Base-by-base conservation (phyloP, 306 rosid genomes). In the Trifolium pratense region DNA sequence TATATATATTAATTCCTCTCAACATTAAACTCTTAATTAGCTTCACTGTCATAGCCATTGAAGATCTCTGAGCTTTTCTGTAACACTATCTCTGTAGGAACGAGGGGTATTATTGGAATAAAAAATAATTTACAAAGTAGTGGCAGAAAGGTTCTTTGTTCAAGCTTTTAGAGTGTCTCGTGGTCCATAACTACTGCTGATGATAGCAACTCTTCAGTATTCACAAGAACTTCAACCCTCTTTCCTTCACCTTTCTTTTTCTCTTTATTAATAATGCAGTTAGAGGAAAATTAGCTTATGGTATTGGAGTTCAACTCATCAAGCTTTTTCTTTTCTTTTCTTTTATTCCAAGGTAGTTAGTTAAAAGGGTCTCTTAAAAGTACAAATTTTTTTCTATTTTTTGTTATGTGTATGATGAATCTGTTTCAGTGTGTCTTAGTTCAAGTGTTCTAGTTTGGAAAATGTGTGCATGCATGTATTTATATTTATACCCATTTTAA, bases 111-210 rank as follows among this genome's bases (percentile, higher is more conserved):
- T 63, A 43, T 60, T 73, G 80, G 82, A 73, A 75, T 72, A 17
- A 59, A 7, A 37, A 16, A 37, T 17, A 56, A 26, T 2, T 7
- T 23, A 56, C 37, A 31, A 16, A 17, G 68, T 31, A 32, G 62
- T 59, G 66, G 42, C 66, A 63, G 48, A 37, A 63, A 63, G 66
- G 68, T 91, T 59, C 66, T 49, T 49, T 16, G 49, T 43, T 12
- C 14, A 1, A 40, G 14, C 45, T 40, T 45, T 51, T 52, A 18
- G 58, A 17, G 58, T 23, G 17, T 26, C 42, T 34, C 26, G 94
- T 87, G 92, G 90, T 79, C 90, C 84, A 74, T 9, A 79, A 75
- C 82, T 29, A 75, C 82, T 61, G 59, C 75, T 70, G 86, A 80
- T 70, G 86, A 80, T 84, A 72, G 85, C 65, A 76, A 87, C 84